Conservation (phyloP, 345 rosid genomes). For the Lepidium sativum region DNA sequence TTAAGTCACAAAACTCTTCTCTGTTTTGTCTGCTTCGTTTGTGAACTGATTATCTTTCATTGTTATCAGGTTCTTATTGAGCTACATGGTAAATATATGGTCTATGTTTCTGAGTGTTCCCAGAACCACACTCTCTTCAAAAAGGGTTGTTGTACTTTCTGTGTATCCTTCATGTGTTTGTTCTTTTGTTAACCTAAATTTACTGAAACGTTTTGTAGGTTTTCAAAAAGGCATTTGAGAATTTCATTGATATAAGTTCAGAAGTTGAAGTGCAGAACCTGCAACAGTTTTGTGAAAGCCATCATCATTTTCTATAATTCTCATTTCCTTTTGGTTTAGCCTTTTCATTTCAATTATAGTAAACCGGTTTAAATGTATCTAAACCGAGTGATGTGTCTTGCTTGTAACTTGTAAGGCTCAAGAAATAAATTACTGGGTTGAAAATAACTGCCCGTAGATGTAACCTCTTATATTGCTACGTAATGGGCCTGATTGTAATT, state of each 20-base stretch:
- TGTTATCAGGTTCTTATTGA: conserved; percentile 66
- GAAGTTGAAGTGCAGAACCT: conserved; percentile 34
- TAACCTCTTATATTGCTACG: too few species aligned
- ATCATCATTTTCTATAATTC: too few species aligned
- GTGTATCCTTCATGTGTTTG: background rate
- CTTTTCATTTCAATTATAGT: too few species aligned
- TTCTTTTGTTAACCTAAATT: background rate
- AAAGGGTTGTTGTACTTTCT: conserved; percentile 30
- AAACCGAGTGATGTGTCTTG: too few species aligned
- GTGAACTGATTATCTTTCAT: background rate
- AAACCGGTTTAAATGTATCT: too few species aligned
- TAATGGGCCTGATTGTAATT: background rate
- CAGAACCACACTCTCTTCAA: conserved; percentile 75
- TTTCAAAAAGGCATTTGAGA: conserved; percentile 35
- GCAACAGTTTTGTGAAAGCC: conserved; percentile 29
- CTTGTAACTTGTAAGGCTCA: too few species aligned
- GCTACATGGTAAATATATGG: conserved; percentile 77
- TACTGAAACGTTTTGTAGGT: conserved; percentile 16
- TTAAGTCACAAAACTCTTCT: background rate
- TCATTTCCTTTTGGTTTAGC: too few species aligned
- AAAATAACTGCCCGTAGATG: background rate
- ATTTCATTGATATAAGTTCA: conserved; percentile 27
- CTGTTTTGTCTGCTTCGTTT: background rate
- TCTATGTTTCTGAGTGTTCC: conserved; percentile 61
- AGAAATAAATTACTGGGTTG: background rate